Percentiles rank a stretch among this genome's conserved stretches.
Conservation (phyloP, 2,329 filamentous ascomycete genomes). For the Clathrospora elynae region DNA sequence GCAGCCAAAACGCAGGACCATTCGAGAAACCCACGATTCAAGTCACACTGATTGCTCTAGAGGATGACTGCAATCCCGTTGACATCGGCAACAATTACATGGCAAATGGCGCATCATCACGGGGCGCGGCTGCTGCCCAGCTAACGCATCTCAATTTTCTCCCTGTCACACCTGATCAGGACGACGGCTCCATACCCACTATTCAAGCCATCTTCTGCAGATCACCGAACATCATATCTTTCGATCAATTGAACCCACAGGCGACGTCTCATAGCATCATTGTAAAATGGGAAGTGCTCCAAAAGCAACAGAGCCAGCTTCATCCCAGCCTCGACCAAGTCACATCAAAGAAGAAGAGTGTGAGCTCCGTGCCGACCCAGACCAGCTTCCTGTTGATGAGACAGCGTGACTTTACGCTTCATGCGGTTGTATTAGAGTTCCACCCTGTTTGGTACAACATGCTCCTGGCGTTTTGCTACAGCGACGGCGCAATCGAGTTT, state of each 20-base stretch:
- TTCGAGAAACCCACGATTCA: constrained; percentile 48
- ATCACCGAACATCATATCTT: constrained; percentile 47
- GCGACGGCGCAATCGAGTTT: constrained; percentile 81
- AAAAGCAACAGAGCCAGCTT: constrained; percentile 64
- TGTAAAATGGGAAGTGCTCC: constrained; percentile 78
- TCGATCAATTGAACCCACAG: constrained; percentile 60
- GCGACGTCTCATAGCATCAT: constrained; percentile 74
- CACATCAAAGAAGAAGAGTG: constrained; percentile 65
- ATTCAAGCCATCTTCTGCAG: constrained; percentile 76
- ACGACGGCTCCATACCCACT: constrained; percentile 64
- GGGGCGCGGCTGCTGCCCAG: constrained; percentile 39
- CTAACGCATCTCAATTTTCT: constrained; percentile 78
- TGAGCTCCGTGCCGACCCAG: constrained; percentile 40
- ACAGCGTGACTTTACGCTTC: constrained; percentile 68
- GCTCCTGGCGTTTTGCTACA: constrained; percentile 72
- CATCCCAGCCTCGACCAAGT: constrained; percentile 81
- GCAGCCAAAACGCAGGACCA: constrained; percentile 52
- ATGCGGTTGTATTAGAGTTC: constrained; percentile 73
- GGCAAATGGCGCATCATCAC: constrained; percentile 28
- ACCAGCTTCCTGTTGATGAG: constrained; percentile 55
- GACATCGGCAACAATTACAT: constrained; percentile 32
- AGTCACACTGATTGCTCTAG: constrained; percentile 34
- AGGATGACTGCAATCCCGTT: constrained; percentile 42
- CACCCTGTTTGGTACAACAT: constrained; percentile 72
- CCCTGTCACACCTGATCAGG: constrained; percentile 66